Evolutionary conservation across 2,329 filamentous ascomycete species (phyloP).

Genomic region (Lasiodiplodia sp.): DNA sequence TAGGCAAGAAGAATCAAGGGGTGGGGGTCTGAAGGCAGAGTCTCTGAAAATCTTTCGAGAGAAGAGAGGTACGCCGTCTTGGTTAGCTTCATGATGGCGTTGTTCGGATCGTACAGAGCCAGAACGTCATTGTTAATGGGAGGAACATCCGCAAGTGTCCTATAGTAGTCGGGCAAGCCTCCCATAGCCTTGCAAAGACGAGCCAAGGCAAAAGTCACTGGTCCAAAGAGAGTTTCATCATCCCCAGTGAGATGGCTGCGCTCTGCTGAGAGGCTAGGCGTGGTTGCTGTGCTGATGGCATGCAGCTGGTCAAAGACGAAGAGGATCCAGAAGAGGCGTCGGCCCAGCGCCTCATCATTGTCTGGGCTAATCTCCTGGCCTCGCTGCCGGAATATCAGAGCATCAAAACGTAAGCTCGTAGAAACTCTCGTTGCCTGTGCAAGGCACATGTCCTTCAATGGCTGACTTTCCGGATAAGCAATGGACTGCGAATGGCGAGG

Average conservation of each 20-base stretch:
- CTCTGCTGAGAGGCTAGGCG: constrained; percentile 43
- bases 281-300: constrained; percentile 43
- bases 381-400: constrained; percentile 15
- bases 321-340: constrained; percentile 46
- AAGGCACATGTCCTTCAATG: constrained; percentile 34
- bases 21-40: constrained; percentile 40
- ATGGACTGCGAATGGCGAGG: constrained; percentile 35
- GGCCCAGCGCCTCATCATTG: constrained; percentile 39
- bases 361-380: constrained; percentile 38
- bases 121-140: constrained; percentile 34
- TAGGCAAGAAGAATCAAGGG: constrained; percentile 44
- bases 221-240: constrained; percentile 23
- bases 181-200: constrained; percentile 41
- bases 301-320: constrained; percentile 49
- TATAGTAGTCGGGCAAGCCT: constrained; percentile 37
- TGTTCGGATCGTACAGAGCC: constrained; percentile 38
- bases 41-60: constrained; percentile 41
- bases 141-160: constrained; percentile 39
- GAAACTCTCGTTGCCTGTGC: constrained; percentile 9
- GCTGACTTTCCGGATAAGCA: constrained; percentile 38
- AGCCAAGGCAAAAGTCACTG: constrained; percentile 44
- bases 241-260: constrained; percentile 37
- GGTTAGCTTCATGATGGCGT: constrained; percentile 39
- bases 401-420: constrained; percentile 6
- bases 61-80: constrained; percentile 41